Percentiles rank a stretch among this genome's conserved stretches.
phyloP scores from a whole-genome alignment of 768 basidiomycete genomes.

The Tephrocybe sp. region DNA sequence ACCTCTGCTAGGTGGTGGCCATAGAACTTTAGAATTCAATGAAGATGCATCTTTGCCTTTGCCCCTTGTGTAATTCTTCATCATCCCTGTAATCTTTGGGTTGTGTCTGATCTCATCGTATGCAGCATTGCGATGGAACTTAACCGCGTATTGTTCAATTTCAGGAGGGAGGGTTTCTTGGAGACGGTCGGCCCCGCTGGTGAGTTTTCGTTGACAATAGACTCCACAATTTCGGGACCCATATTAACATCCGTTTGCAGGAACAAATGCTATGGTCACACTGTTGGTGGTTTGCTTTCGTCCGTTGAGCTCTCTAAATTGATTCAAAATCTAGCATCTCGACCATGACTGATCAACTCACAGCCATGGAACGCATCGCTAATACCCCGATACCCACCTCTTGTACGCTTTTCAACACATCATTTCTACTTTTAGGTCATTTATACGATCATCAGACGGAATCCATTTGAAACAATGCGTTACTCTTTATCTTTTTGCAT shows the following conservation, averaged over 20 bases:
- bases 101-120: neutral
- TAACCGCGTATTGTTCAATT: conserved; percentile 61
- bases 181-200: conserved; percentile 91
- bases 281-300: conserved; percentile 38
- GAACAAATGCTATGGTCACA: conserved; percentile 73
- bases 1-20: conserved; percentile 58
- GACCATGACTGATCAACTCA: conserved; percentile 81
- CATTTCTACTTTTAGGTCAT: neutral
- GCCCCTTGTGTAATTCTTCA: conserved; percentile 63
- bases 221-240: neutral
- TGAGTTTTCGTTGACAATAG: conserved; percentile 23
- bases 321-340: conserved; percentile 49
- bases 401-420: conserved; percentile 39
- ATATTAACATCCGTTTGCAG: conserved; percentile 30
- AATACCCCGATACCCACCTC: conserved; percentile 82
- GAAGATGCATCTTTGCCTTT: conserved; percentile 70
- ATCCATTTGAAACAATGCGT: conserved; percentile 96
- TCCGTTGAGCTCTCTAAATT: neutral
- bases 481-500: conserved; percentile 86
- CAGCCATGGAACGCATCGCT: conserved; percentile 86
- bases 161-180: conserved; percentile 76
- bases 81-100: neutral
- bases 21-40: conserved; percentile 60
- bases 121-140: conserved; percentile 81
- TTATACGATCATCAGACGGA: conserved; percentile 46